These are phyloP conservation scores for Populus alba DNA, from an alignment of 345 rosid genomes.

Conservation along the genomic window DNA sequence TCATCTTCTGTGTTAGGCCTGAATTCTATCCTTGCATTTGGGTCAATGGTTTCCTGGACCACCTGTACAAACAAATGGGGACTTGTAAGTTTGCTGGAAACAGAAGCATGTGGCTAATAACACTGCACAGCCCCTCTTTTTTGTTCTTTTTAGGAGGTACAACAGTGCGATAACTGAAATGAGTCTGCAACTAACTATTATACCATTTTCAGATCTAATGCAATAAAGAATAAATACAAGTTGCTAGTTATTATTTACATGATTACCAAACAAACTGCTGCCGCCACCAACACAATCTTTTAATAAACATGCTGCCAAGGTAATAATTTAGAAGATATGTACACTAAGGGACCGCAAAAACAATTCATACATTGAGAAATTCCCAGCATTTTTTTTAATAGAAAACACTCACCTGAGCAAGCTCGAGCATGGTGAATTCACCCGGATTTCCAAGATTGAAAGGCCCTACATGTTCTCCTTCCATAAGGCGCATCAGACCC, in stretches of 20 bases:
- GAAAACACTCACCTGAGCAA: slow-evolving; percentile 60
- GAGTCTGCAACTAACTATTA: too few species aligned
- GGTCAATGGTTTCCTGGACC: slow-evolving; percentile 93
- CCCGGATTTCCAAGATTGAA: slow-evolving; percentile 98
- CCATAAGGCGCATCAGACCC: slow-evolving; percentile 92
- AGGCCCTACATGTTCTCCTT: slow-evolving; percentile 94
- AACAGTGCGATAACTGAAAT: background rate
- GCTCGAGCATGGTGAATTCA: slow-evolving; percentile 99
- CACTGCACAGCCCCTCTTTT: background rate
- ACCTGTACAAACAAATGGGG: slow-evolving; percentile 45
- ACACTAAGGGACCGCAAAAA: background rate
- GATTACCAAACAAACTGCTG: background rate
- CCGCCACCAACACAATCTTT: background rate
- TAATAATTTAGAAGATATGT: background rate
- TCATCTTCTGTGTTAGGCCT: slow-evolving; percentile 94
- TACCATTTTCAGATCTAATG: background rate
- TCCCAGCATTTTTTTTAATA: background rate
- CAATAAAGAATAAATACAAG: background rate
- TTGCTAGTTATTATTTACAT: background rate
- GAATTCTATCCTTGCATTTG: slow-evolving; percentile 90
- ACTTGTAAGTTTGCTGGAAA: background rate
- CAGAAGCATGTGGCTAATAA: background rate
- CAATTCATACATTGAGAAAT: background rate
- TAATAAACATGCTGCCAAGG: background rate
- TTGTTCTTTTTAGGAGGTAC: background rate